phyloP scores from a whole-genome alignment of 495 filamentous ascomycete genomes.

The Paragyromitra xinjiangensis region DNA sequence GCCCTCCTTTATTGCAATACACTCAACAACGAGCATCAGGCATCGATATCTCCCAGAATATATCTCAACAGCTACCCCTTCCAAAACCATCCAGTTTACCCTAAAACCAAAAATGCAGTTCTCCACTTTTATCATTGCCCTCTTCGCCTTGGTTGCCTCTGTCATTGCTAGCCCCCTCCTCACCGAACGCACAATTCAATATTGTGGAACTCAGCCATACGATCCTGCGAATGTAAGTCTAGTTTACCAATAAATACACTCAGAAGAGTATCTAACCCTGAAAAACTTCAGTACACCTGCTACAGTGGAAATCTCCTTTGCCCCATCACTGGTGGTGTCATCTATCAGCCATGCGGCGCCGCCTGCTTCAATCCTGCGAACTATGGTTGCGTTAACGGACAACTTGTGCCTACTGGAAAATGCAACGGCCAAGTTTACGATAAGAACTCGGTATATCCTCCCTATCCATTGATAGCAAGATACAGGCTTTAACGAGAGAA shows the following conservation, averaged over 20 bases:
- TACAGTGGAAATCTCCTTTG: slow-evolving; percentile 44
- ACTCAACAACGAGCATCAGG: slow-evolving; percentile 34
- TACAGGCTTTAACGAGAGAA: slow-evolving; percentile 10
- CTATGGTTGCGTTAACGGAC: slow-evolving; percentile 45
- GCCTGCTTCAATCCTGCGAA: slow-evolving; percentile 54
- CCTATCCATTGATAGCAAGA: not conserved
- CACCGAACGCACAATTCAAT: slow-evolving; percentile 4
- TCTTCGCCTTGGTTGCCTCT: slow-evolving; percentile 25
- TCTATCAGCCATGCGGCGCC: slow-evolving; percentile 48
- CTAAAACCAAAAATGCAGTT: slow-evolving; percentile 48
- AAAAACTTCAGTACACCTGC: slow-evolving; percentile 53
- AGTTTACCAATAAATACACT: not conserved
- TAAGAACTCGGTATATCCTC: slow-evolving; percentile 50
- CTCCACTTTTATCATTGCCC: slow-evolving; percentile 25
- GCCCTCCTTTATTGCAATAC: slow-evolving; percentile 16
- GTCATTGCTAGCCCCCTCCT: slow-evolving; percentile 41
- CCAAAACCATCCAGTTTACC: slow-evolving; percentile 23
- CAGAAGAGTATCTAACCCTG: not conserved
- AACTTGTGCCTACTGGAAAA: slow-evolving; percentile 42
- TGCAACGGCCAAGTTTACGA: slow-evolving; percentile 51
- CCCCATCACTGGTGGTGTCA: slow-evolving; percentile 45
- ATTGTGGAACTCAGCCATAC: slow-evolving; percentile 49
- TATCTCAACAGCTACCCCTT: slow-evolving; percentile 18
- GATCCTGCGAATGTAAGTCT: slow-evolving; percentile 15
- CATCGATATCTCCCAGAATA: slow-evolving; percentile 8